Base-by-base conservation (phyloP, 345 rosid genomes). In the Pelargonium nanum region DNA sequence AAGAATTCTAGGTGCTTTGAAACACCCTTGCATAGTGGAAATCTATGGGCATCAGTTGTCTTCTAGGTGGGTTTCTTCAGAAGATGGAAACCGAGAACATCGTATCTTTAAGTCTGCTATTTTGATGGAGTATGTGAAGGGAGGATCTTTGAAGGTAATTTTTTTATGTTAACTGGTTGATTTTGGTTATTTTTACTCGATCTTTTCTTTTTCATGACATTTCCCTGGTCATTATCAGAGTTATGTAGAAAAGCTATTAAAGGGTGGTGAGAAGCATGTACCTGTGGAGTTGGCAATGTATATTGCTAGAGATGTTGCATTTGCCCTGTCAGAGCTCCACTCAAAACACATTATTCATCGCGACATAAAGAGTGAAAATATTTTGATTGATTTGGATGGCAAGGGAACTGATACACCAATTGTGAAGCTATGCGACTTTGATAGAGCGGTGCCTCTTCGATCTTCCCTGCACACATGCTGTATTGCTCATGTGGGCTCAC, bases 351-450 rank as follows among this genome's bases (percentile, higher is more conserved):
- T 93, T 32, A 88, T 93, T 67, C 99, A 93, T 72, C 97, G 97
- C 15, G 99, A 93, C 75, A 75, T 93, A 53, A 93, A 90, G 75
- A 93, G 99, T 70, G 97, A 90, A 74, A 93, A 93, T 40, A 70
- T 93, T 62, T 68, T 93, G 88, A 80, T 93, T 59, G 95, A 93
- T 80, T 66, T 89, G 54, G 87, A 85, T 62, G 52, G 44, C 22
- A 75, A 78, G 70, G 76, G 74, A 61, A 70, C 75, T 67, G 84
- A 83, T 25, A 84, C 72, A 30, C 92, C 90, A 52, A 17, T 75
- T 3, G 92, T 86, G 69, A 93, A 93, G 75, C 95, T 93, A 44
- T 85, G 99, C 60, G 99, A 93, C 74, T 93, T 93, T 65, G 99
- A 93, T 66, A 79, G 88, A 76, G 97, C 99, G 15, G 89, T 93